A percentile compares a stretch with the other conserved stretches of the same genome.
Conservation (phyloP, 805 yeast species). For the Sugiyamaella lignohabitans region DNA sequence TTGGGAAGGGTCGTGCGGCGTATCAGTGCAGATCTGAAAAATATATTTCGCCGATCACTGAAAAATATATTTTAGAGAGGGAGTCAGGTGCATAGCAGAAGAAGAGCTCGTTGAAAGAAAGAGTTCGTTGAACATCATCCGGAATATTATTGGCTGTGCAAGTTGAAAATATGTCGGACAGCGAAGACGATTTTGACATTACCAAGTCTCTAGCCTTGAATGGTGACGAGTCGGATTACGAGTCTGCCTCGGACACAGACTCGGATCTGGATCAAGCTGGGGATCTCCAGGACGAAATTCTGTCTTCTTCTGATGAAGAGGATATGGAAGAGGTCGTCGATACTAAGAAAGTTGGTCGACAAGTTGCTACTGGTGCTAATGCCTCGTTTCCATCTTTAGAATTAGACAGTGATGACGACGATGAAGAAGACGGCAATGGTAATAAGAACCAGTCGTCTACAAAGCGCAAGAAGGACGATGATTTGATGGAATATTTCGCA, state of each 20-base stretch:
- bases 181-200: constrained; percentile 26
- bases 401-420: constrained; percentile 34
- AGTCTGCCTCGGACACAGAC: not conserved
- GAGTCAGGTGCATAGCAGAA: too few relatives aligned
- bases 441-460: too few relatives aligned
- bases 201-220: constrained; percentile 21
- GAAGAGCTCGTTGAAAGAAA: too few relatives aligned
- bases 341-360: constrained; percentile 28
- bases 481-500: constrained; percentile 15
- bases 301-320: constrained; percentile 46
- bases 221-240: constrained; percentile 10
- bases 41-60: too few relatives aligned
- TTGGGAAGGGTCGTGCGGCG: too few relatives aligned
- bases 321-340: constrained; percentile 26
- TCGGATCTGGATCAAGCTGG: constrained; percentile 10
- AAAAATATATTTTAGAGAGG: too few relatives aligned
- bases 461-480: constrained; percentile 18
- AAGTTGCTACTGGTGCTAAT: constrained; percentile 41
- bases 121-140: too few relatives aligned
- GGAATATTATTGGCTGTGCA: too few relatives aligned
- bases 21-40: too few relatives aligned
- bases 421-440: constrained; percentile 28
- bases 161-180: constrained; percentile 25
- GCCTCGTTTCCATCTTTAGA: constrained; percentile 13
- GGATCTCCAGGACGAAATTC: constrained; percentile 25